Evolutionary conservation across 805 yeast species (phyloP), one percentile per base, ranked within the genome.

Genomic region (Soucietia sequanensis): DNA sequence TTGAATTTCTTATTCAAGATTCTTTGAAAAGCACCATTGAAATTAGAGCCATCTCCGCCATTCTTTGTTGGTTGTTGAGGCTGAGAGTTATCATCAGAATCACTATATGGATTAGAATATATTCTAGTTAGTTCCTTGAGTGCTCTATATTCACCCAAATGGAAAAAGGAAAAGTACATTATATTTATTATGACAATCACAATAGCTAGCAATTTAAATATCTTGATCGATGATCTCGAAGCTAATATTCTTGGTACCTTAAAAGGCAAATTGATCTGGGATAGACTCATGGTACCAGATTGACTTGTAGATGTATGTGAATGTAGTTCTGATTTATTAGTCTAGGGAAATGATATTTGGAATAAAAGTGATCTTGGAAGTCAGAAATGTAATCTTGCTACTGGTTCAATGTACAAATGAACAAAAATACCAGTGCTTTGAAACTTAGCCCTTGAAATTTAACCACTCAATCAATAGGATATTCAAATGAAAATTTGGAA

Each of bases 1-100:
- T 35, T 39, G 27, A 50, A 40, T 21, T 35, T 28, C n/a, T 39
- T 26, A n/a, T 31, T 33, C 35, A 29, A 18, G 14, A 18, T 19
- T 21, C 18, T 19, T 10, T 11, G 12, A 8, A 19, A 10, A 11
- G 14, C 14, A 10, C 15, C 9, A 21, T n/a, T 17, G 14, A 13
- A 20, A 21, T 21, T 27, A 20, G 15, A 7, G n/a, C n/a, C 20
- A 21, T 13, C 18, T 14, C 28, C 34, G 19, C 11, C 13, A 16
- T 23, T 24, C 10, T 24, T 24, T 12, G 12, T 31, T 9, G 34
- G 34, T 9, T 31, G 34, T 18, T 15, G 28, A 11, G 34, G 34
- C 4, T 17, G 29, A 6, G 5, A 15, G 8, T 19, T 11, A 6
- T 23, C 28, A 20, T 30, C 25, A 5, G 14, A 15, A 7, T 18